A percentile compares a stretch with the other conserved stretches of the same genome.
These are phyloP conservation scores for Pezicula carpinea DNA, from an alignment of 2,329 filamentous ascomycete species.

Conservation along the genomic window DNA sequence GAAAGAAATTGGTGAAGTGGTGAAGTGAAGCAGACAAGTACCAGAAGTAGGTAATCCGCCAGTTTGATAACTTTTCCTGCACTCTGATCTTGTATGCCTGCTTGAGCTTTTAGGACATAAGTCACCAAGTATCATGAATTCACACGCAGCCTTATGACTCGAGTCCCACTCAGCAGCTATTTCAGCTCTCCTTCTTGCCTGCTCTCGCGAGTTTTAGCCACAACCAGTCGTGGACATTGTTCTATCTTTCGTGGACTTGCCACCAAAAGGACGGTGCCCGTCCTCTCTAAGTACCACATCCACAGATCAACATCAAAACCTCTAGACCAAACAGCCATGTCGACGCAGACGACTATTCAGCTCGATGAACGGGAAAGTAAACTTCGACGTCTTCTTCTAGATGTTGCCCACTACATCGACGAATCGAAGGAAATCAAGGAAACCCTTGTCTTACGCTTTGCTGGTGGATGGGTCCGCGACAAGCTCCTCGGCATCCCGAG, in stretches of 20 bases:
- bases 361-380: slow-evolving; percentile 69
- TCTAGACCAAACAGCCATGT: slow-evolving; percentile 13
- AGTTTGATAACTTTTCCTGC: too few relatives aligned
- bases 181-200: not conserved
- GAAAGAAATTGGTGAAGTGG: too few relatives aligned
- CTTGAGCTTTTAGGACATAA: too few relatives aligned
- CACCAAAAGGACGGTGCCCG: not conserved
- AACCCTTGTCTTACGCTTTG: slow-evolving; percentile 67
- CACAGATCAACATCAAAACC: not conserved
- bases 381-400: slow-evolving; percentile 71
- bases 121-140: not conserved
- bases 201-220: not conserved
- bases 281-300: not conserved
- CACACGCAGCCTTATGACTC: not conserved
- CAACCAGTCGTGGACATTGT: too few relatives aligned
- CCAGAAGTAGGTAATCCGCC: too few relatives aligned
- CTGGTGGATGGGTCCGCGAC: slow-evolving; percentile 84
- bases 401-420: slow-evolving; percentile 71
- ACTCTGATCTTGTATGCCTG: too few relatives aligned
- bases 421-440: slow-evolving; percentile 41
- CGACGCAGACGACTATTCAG: slow-evolving; percentile 33
- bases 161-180: not conserved
- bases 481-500: slow-evolving; percentile 69
- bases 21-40: too few relatives aligned
- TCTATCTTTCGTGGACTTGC: too few relatives aligned